Evolutionary conservation across 495 filamentous ascomycete genomes (phyloP).

Genomic region (Neurospora intermedia): DNA sequence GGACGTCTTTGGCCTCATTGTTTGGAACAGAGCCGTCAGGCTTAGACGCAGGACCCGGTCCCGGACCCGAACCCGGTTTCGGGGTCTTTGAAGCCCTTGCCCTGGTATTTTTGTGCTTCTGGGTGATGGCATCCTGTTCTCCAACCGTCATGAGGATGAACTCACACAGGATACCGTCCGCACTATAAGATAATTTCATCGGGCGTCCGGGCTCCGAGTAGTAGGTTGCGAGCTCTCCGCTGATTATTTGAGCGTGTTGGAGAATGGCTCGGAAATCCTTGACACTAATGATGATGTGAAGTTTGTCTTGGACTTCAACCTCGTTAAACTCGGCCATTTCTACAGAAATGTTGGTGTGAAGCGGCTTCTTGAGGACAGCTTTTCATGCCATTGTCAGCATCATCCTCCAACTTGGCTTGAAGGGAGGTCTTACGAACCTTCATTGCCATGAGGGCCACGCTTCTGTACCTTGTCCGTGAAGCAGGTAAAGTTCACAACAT

Average conservation of each 20-base stretch:
- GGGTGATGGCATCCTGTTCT: conserved; percentile 43
- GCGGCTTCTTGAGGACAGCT: conserved; percentile 88
- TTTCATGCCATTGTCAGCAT: conserved; percentile 3
- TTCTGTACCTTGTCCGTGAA: conserved; percentile 76
- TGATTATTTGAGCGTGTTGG: conserved; percentile 68
- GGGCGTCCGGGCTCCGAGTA: conserved; percentile 76
- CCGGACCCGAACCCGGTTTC: conserved; percentile 24
- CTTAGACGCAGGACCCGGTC: conserved; percentile 17
- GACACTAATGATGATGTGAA: conserved; percentile 81
- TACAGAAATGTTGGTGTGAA: conserved; percentile 84
- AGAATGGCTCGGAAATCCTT: conserved; percentile 94
- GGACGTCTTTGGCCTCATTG: neutral
- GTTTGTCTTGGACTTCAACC: conserved; percentile 58
- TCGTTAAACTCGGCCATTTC: conserved; percentile 80
- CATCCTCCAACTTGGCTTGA: neutral
- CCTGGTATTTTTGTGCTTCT: conserved; percentile 30
- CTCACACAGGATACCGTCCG: conserved; percentile 66
- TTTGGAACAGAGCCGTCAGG: conserved; percentile 24
- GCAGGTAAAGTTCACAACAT: conserved; percentile 66
- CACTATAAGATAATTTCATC: conserved; percentile 68
- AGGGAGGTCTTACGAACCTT: conserved; percentile 39
- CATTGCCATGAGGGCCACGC: conserved; percentile 55
- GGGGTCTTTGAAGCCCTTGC: conserved; percentile 18
- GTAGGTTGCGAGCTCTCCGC: conserved; percentile 56
- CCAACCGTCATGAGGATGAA: conserved; percentile 93